phyloP scores from a whole-genome alignment of 1,139 yeast species.

The Yamadazyma buinensis region DNA sequence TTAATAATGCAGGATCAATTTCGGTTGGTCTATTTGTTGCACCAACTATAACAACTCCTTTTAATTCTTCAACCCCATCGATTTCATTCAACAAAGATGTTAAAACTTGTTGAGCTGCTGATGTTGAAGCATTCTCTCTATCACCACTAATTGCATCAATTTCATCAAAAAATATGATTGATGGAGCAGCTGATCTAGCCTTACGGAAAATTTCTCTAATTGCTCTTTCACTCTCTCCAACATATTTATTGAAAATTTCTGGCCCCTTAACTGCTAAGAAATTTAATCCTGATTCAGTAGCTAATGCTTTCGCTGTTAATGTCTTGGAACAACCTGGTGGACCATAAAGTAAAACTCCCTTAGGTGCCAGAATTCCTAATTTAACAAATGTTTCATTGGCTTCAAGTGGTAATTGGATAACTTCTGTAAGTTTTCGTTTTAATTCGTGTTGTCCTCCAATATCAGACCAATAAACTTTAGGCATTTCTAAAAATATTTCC shows the following conservation, averaged over 20 bases:
- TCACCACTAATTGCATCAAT: slow-evolving; percentile 87
- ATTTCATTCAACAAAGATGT: slow-evolving; percentile 89
- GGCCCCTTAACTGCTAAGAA: slow-evolving; percentile 95
- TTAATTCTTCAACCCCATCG: slow-evolving; percentile 92
- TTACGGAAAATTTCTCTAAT: slow-evolving; percentile 85
- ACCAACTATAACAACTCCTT: slow-evolving; percentile 89
- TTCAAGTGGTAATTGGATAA: slow-evolving; percentile 86
- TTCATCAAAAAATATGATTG: slow-evolving; percentile 90
- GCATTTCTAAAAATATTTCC: slow-evolving; percentile 90
- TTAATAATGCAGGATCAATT: slow-evolving; percentile 82
- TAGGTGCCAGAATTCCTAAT: slow-evolving; percentile 86
- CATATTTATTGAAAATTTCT: slow-evolving; percentile 88
- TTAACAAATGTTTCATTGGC: slow-evolving; percentile 73
- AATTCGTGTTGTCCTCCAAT: slow-evolving; percentile 92
- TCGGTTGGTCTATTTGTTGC: slow-evolving; percentile 95
- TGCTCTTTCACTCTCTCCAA: slow-evolving; percentile 90
- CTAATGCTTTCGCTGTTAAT: slow-evolving; percentile 88
- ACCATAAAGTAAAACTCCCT: slow-evolving; percentile 85
- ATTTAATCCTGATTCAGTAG: slow-evolving; percentile 90
- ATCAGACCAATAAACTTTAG: slow-evolving; percentile 89
- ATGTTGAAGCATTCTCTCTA: slow-evolving; percentile 55
- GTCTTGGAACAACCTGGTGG: slow-evolving; percentile 98
- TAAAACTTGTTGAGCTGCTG: slow-evolving; percentile 81
- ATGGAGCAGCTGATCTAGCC: slow-evolving; percentile 91
- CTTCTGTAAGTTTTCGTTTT: slow-evolving; percentile 77